phyloP scores from a whole-genome alignment of 108 stramenopile species.

The Nitzschia sp. region DNA sequence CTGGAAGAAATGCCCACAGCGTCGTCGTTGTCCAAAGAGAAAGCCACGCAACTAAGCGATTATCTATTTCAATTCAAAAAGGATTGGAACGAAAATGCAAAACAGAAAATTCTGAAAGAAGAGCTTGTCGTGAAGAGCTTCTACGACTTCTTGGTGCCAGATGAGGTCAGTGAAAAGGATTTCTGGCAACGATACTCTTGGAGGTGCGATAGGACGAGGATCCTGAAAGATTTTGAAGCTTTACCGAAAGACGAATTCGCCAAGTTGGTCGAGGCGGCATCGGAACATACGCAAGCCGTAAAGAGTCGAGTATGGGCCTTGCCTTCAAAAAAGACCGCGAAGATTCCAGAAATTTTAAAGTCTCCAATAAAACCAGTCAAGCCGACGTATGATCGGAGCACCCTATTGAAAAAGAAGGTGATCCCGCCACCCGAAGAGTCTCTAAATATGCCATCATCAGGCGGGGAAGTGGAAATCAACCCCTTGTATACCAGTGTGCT shows the following conservation, averaged over 20 bases:
- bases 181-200: conserved; percentile 14
- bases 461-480: too few species aligned
- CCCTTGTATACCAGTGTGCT: not conserved
- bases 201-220: conserved; percentile 2
- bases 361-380: not conserved
- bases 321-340: not conserved
- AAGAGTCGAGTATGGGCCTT: not conserved
- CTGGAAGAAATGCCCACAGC: not conserved
- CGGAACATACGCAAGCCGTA: conserved; percentile 1
- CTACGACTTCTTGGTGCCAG: conserved; percentile 7
- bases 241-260: not conserved
- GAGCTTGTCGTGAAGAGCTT: not conserved
- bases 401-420: not conserved
- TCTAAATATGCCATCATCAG: too few species aligned
- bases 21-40: not conserved
- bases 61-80: conserved; percentile 11
- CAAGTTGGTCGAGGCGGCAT: not conserved
- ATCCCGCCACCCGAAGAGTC: not conserved
- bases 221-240: not conserved
- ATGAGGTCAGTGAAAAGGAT: not conserved
- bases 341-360: too few species aligned
- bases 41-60: conserved; percentile 7
- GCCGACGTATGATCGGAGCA: not conserved
- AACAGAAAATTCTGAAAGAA: not conserved
- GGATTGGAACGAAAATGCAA: not conserved